Evolutionary conservation across 345 rosid genomes (phyloP), one percentile per base, ranked within the genome.

Genomic region (Psidium friedrichsthalianum): DNA sequence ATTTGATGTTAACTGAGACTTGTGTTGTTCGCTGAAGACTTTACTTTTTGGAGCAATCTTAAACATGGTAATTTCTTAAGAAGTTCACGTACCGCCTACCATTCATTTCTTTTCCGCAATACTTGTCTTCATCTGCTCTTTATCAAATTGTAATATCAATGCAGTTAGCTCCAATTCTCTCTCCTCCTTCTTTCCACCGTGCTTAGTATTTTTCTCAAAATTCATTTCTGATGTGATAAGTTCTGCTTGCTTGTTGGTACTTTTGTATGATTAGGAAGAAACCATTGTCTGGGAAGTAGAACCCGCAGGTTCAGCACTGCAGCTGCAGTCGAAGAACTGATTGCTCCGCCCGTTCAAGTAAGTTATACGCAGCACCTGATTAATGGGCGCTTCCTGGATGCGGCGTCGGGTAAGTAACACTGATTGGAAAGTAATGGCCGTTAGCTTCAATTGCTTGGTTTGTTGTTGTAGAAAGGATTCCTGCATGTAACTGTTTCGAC

Each of bases 311-410:
- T 89, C 47, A 92, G 94, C 87, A 93, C 94, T 25, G 88, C 94
- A 87, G 93, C 95, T 12, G 96, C 91, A 44, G 32, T 87, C 11
- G 98, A 96, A 80, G 94, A 92, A 87, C 93, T 92, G 82, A 89
- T 95, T 21, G 86, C 80, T 86, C 99, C 99, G 2, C 90, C 96
- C 0, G 95, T 96, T 86, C 91, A 93, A 85, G 91, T 96, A 22
- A 82, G 86, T 85, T 90, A 94, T 86, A 93, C 93, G 47, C 93
- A 97, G 91, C 90, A 94, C 85, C 89, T 97, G 32, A 95, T 97
- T 53, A 85, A 95, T 91, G 99, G 99, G 83, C 88, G 94, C 86
- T 97, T 94, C 32, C 95, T 95, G 0, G 99, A 95, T 88, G 91
- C 99, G 15, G 99, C 93, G 64, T 97, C 99, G 82, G 99, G 99